Evolutionary conservation across 148 eudicot genomes (phyloP), one percentile per base, ranked within the genome.

Genomic region (Mesembryanthemum crystallinum): DNA sequence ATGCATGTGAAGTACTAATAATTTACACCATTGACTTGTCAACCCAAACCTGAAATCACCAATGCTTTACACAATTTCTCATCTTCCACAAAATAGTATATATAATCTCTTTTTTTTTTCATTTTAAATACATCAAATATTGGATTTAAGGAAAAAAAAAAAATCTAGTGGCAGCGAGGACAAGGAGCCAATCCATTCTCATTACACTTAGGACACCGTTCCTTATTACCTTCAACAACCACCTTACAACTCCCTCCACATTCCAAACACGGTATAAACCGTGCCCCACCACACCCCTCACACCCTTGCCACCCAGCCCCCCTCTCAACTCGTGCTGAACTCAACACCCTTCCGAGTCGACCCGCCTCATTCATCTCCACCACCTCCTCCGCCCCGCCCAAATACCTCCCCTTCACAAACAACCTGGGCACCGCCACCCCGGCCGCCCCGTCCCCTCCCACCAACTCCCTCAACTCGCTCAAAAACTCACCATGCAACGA

Each of bases 211-310:
- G 87, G 82, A 49, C 98, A 94, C 78, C 92, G 90, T 88, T 89
- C 92, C 66, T 69, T 89, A 7, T 47, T 63, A 24, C 73, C 85
- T 32, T 79, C 92, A 12, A 88, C 85, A 66, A 82, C 39, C 37
- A 92, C 81, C 80, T 88, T 94, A 43, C 98, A 90, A 64, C 98
- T 94, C 60, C 98, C 98, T 0, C 96, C 94, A 69, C 98, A 94
- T 30, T 82, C 91, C 74, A 88, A 74, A 80, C 98, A 94, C 43
- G 98, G 98, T 73, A 94, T 83, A 66, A 94, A 94, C 86, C 98
- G 78, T 0, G 91, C 92, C 13, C 98, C 98, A 35, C 98, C 98
- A 29, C 98, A 94, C 67, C 97, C 96, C 20, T 80, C 92, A 45
- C 98, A 94, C 17, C 84, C 92, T 28, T 81, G 73, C 85, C 97